Conservation (phyloP, 2,329 filamentous ascomycete species). For the Phialophora chinensis region DNA sequence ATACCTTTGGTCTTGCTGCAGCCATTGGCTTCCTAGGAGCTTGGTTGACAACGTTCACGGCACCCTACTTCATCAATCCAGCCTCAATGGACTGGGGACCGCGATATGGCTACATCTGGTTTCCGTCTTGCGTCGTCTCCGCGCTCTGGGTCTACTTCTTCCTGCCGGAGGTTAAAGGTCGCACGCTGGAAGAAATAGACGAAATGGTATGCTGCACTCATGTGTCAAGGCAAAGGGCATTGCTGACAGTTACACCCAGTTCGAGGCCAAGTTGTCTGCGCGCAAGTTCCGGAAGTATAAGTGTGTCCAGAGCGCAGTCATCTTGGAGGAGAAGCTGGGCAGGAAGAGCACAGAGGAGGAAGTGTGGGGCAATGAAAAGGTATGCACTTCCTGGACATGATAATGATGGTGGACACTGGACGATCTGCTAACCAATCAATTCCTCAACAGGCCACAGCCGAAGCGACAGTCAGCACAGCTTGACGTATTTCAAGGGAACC, state of each 20-base stretch:
- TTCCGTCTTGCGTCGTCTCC: constrained; percentile 12
- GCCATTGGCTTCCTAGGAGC: constrained; percentile 62
- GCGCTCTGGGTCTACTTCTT: constrained; percentile 41
- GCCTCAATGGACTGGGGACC: constrained; percentile 61
- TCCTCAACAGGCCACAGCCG: constrained; percentile 3
- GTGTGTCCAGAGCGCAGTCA: constrained; percentile 42
- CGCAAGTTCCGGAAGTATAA: constrained; percentile 47
- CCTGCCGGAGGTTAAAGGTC: constrained; percentile 60
- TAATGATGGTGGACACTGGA: background rate
- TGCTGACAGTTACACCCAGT: constrained; percentile 37
- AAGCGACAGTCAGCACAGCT: background rate
- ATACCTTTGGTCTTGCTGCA: constrained; percentile 63
- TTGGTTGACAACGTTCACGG: constrained; percentile 64
- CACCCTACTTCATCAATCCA: constrained; percentile 66
- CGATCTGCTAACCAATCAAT: background rate
- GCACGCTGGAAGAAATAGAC: constrained; percentile 61
- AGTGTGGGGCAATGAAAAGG: constrained; percentile 42
- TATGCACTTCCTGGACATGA: constrained; percentile 46
- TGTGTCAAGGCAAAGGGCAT: background rate
- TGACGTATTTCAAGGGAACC: background rate
- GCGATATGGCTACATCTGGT: constrained; percentile 64
- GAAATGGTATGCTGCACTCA: constrained; percentile 51
- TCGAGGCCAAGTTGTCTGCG: constrained; percentile 45
- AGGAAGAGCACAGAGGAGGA: constrained; percentile 12
- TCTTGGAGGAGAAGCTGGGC: constrained; percentile 14